Evolutionary conservation across 495 filamentous ascomycete genomes (phyloP), one percentile per base, ranked within the genome.

Genomic region (Aspergillus kassunensis): DNA sequence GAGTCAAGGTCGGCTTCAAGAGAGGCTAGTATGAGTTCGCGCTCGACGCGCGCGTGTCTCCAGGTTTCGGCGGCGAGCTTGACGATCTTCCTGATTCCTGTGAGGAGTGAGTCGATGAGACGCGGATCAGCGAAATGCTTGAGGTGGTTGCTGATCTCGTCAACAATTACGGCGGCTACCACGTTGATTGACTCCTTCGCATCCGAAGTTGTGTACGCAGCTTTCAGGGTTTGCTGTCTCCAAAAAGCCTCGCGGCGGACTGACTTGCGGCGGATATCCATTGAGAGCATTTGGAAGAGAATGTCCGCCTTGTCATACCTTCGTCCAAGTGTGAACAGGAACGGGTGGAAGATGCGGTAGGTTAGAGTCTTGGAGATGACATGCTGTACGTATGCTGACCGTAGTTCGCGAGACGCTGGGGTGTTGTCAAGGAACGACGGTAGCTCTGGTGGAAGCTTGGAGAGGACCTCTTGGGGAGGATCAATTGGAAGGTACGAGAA

Each of bases 21-120:
- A 0, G 64, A 70, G 1, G 82, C 82, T 4, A 75, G 65, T 25
- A 85, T 79, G 43, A 82, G 78, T 60, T 83, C 81, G 11, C 79
- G 71, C 58, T 85, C 82, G 42, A 85, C 77, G 1, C 82, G 75
- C 0, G 82, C 82, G 58, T 81, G 79, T 18, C 82, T 66, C 82
- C 82, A 85, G 3, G 82, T 84, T 49, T 85, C 82, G 0, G 82
- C 80, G 0, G 82, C 82, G 6, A 80, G 71, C 51, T 85, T 85
- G 18, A 85, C 82, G 40, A 84, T 80, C 46, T 76, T 74, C 21
- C 77, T 68, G 9, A 85, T 76, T 8, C 69, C 74, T 1, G 63
- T 71, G 11, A 72, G 63, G 8, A 84, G 70, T 2, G 75, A 62
- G 29, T 85, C 80, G 31, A 80, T 67, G 45, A 77, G 76, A 12